Conservation (phyloP, 345 rosid species). For the Conringia planisiliqua region DNA sequence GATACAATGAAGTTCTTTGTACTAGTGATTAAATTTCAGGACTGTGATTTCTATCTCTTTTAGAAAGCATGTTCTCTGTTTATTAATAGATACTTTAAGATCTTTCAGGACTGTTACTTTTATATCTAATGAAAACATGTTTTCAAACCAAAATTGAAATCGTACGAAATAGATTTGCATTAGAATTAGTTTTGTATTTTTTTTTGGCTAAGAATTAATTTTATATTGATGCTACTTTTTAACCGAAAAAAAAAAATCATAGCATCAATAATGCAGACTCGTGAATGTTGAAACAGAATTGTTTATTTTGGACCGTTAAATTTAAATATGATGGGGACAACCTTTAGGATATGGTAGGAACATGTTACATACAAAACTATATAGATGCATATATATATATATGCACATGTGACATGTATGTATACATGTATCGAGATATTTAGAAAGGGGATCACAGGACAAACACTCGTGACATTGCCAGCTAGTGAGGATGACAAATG, state of each 20-base stretch:
- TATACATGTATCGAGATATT: constrained; percentile 26
- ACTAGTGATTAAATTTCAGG: no score
- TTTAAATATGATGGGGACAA: constrained; percentile 23
- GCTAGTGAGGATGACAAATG: constrained; percentile 41
- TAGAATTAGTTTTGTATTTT: neutral
- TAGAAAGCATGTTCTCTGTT: no score
- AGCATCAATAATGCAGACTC: constrained; percentile 14
- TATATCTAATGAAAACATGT: neutral
- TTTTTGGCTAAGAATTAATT: neutral
- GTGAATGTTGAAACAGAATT: constrained; percentile 21
- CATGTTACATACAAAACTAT: constrained; percentile 19
- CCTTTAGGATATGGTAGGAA: constrained; percentile 20
- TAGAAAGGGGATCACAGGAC: constrained; percentile 37
- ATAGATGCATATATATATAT: neutral
- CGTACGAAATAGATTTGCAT: neutral
- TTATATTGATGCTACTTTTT: neutral
- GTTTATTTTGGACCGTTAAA: constrained; percentile 24
- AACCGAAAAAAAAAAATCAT: neutral
- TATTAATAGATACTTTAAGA: no score
- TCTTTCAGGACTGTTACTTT: no score
- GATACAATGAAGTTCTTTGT: no score
- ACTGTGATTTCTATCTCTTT: no score
- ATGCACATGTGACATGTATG: constrained; percentile 26
- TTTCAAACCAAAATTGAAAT: neutral
- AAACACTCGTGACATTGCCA: constrained; percentile 47